phyloP scores from a whole-genome alignment of 1,284 basidiomycete genomes.

The Ustilago crameri region DNA sequence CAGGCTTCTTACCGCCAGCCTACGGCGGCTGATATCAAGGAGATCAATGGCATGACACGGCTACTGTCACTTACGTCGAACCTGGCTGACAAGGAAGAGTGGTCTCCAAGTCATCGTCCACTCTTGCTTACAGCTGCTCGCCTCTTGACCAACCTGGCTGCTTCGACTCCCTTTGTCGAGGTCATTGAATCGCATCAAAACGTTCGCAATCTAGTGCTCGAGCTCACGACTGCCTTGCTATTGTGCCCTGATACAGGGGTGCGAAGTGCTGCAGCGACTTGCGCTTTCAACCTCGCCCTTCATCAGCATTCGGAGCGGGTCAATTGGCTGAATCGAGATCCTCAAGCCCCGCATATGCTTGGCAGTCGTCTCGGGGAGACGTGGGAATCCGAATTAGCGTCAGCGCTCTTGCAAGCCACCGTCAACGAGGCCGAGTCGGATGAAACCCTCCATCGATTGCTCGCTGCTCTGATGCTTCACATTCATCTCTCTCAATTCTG shows the following conservation, averaged over 20 bases:
- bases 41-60: conserved; percentile 18
- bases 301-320: conserved; percentile 43
- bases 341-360: conserved; percentile 71
- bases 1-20: conserved; percentile 12
- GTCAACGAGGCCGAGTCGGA: conserved; percentile 77
- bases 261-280: conserved; percentile 80
- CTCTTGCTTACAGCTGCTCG: conserved; percentile 75
- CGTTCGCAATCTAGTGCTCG: conserved; percentile 67
- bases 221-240: conserved; percentile 75
- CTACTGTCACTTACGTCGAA: conserved; percentile 25
- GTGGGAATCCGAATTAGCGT: conserved; percentile 84
- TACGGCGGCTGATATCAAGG: conserved; percentile 10
- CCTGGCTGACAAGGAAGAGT: conserved; percentile 68
- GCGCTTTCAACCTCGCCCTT: conserved; percentile 79
- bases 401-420: conserved; percentile 80
- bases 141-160: conserved; percentile 79
- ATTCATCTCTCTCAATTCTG: conserved; percentile 74
- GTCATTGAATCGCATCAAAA: conserved; percentile 72
- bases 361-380: conserved; percentile 73
- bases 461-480: conserved; percentile 79
- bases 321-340: conserved; percentile 39
- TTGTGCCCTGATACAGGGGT: conserved; percentile 77
- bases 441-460: conserved; percentile 76
- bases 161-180: conserved; percentile 71
- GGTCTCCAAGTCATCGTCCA: conserved; percentile 71